Conservation (phyloP, 2,329 filamentous ascomycete genomes). For the Pyricularia grisea region DNA sequence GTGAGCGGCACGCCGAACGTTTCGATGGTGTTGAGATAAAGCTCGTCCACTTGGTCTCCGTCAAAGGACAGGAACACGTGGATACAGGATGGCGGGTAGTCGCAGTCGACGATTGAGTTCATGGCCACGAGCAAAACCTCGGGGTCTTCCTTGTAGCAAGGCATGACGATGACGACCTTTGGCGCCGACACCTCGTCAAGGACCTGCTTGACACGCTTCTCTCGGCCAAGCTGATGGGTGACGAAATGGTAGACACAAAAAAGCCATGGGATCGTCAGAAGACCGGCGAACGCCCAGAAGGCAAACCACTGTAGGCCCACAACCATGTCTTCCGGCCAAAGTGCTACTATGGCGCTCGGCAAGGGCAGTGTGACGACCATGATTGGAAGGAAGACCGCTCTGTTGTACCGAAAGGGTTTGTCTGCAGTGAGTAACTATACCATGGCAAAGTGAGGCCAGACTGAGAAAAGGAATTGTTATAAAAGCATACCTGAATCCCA, state of each 20-base stretch:
- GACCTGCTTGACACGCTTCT: slow-evolving; percentile 71
- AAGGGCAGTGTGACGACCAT: slow-evolving; percentile 91
- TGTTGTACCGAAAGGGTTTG: slow-evolving; percentile 23
- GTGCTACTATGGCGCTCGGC: slow-evolving; percentile 58
- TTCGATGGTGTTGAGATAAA: slow-evolving; percentile 79
- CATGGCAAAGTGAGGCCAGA: neutral
- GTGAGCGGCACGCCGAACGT: slow-evolving; percentile 74
- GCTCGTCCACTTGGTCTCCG: slow-evolving; percentile 77
- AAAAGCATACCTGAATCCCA: neutral
- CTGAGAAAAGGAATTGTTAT: neutral
- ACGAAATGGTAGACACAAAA: slow-evolving; percentile 89
- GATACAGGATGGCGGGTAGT: slow-evolving; percentile 85
- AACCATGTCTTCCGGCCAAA: slow-evolving; percentile 65
- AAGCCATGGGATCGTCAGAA: slow-evolving; percentile 83
- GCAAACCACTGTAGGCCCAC: slow-evolving; percentile 82
- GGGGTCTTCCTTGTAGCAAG: slow-evolving; percentile 87
- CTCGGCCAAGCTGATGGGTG: slow-evolving; percentile 74
- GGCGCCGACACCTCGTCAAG: slow-evolving; percentile 80
- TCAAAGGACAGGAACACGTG: slow-evolving; percentile 96
- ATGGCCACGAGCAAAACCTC: slow-evolving; percentile 76
- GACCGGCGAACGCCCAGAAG: slow-evolving; percentile 82
- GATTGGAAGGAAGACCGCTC: slow-evolving; percentile 78
- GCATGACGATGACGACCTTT: slow-evolving; percentile 95
- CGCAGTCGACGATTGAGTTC: slow-evolving; percentile 86
- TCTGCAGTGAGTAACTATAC: neutral